Evolutionary conservation across 2,329 filamentous ascomycete genomes (phyloP), one percentile per base, ranked within the genome.

Genomic region (Alternaria tenuissima): DNA sequence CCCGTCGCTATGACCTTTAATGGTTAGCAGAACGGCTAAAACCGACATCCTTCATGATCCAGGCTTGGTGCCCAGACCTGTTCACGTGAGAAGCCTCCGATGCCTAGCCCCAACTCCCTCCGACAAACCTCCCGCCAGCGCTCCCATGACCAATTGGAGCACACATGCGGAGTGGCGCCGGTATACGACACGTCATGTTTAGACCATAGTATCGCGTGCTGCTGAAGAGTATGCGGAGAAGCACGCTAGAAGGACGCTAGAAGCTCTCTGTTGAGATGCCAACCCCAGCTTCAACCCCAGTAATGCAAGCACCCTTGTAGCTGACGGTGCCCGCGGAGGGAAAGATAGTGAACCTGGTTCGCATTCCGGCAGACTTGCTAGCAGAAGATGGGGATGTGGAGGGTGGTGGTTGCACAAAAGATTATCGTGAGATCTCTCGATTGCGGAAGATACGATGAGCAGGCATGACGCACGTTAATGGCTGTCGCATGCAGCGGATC

Each of bases 231-330:
- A 57, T 66, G 64, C 65, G 62, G 26, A 52, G 67, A 70, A 72
- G 61, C 43, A 46, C 53, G 62, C 64, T 71, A 69, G 69, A 71
- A 71, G 62, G 4, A 4, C 26, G 34, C 65, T 70, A 69, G 69
- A 71, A 69, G 34, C 20, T 7, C 39, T 49, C 53, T 42, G 64
- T 67, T 68, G 66, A 64, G 64, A 39, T 28, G 55, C 32, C 20
- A 30, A 38, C 38, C 44, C 57, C 44, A 47, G 57, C 39, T 48
- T 55, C 32, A 36, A 42, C 26, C 42, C 38, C 20, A 34, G 38
- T 61, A 41, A 54, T 59, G 36, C 14, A 57, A 26, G 36, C 47
- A 44, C 52, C 47, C 47, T 26, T 12, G 43, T 22, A 48, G 42
- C 18, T 34, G 14, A 34, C 16, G 14, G 24, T 8, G 46, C 52